Percentiles rank a stretch among this genome's conserved stretches.
phyloP scores from a whole-genome alignment of 2,329 filamentous ascomycete genomes.

The Ascomycota sp. region DNA sequence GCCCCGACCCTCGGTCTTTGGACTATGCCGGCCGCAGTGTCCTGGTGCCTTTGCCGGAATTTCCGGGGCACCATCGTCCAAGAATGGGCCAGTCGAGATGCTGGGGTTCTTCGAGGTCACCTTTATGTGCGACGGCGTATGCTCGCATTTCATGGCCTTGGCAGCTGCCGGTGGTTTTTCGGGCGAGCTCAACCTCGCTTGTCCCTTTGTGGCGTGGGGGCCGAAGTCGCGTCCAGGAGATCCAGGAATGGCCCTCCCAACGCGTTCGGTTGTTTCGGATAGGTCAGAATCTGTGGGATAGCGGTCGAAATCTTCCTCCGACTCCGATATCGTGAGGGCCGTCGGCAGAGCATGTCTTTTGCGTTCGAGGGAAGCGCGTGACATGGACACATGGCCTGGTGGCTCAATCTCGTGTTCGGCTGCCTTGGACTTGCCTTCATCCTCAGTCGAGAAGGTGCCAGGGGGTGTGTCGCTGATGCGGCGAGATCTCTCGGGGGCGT shows the following conservation, averaged over 20 bases:
- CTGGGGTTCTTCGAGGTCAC: conserved; percentile 12
- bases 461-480: no score
- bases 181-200: background rate
- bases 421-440: conserved; percentile 12
- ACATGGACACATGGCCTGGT: no score
- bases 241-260: no score
- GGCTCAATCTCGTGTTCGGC: no score
- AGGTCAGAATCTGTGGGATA: no score
- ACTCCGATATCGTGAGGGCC: no score
- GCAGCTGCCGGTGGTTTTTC: background rate
- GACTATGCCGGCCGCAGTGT: conserved; percentile 7
- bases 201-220: background rate
- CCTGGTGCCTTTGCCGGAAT: conserved; percentile 12
- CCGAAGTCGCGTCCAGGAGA: no score
- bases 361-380: background rate
- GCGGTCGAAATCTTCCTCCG: no score
- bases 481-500: conserved; percentile 21
- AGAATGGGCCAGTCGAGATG: conserved; percentile 10
- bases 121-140: conserved; percentile 11
- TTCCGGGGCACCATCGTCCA: conserved; percentile 13
- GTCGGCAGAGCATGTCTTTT: no score
- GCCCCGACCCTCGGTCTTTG: conserved; percentile 14
- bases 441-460: conserved; percentile 18
- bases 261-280: no score
- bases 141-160: conserved; percentile 6